A percentile compares a stretch with the other conserved stretches of the same genome.
phyloP scores from a whole-genome alignment of 768 basidiomycete species.

The Leccinum truebloodii region DNA sequence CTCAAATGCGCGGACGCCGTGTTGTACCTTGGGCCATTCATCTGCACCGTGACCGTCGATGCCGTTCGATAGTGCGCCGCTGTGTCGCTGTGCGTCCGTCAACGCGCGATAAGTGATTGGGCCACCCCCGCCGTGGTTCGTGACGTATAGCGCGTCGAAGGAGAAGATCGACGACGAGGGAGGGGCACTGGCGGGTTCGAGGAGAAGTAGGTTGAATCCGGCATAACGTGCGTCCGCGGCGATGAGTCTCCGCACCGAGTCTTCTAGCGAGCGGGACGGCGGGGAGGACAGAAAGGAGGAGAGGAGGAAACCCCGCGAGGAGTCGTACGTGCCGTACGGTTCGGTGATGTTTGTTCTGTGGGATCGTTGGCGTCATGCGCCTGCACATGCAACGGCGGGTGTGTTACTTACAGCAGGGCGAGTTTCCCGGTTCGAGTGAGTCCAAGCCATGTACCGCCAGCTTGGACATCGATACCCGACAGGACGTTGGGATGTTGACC shows the following conservation, averaged over 20 bases:
- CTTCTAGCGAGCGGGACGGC: slow-evolving; percentile 47
- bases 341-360: slow-evolving; percentile 86
- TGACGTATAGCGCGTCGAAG: slow-evolving; percentile 59
- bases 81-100: slow-evolving; percentile 45
- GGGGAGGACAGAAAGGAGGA: slow-evolving; percentile 66
- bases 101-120: slow-evolving; percentile 54
- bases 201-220: slow-evolving; percentile 79
- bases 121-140: slow-evolving; percentile 74
- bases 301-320: slow-evolving; percentile 69
- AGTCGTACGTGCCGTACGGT: slow-evolving; percentile 44
- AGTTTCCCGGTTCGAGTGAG: slow-evolving; percentile 63
- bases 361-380: neutral
- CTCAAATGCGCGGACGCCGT: slow-evolving; percentile 52
- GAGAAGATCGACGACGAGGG: slow-evolving; percentile 26
- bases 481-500: slow-evolving; percentile 44
- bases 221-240: slow-evolving; percentile 57
- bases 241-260: slow-evolving; percentile 48
- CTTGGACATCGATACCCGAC: slow-evolving; percentile 71
- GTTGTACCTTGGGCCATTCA: slow-evolving; percentile 74
- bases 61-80: slow-evolving; percentile 74
- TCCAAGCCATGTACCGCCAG: slow-evolving; percentile 86
- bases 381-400: neutral
- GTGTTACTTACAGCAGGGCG: slow-evolving; percentile 63
- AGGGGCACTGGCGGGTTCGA: slow-evolving; percentile 40
- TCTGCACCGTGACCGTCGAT: slow-evolving; percentile 61